Percentiles rank a stretch among this genome's conserved stretches.
phyloP scores from a whole-genome alignment of 129 eudicot species.

The Rutidosis leptorrhynchoides region DNA sequence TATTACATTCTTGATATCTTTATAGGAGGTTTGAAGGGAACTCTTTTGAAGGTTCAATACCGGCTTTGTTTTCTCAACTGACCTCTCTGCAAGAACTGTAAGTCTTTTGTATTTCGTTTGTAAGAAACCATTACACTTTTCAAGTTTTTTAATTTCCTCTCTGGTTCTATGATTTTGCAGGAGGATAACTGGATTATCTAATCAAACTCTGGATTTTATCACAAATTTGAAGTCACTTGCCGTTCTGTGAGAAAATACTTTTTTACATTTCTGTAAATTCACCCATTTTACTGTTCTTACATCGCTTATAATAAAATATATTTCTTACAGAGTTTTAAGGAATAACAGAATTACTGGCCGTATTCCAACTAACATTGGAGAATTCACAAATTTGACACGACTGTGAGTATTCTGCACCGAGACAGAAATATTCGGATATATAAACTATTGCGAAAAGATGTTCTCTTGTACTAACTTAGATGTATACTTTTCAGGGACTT shows the following conservation, averaged over 20 bases:
- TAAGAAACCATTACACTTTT: not conserved
- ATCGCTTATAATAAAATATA: not conserved
- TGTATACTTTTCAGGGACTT: constrained; percentile 59
- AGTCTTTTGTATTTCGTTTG: constrained; percentile 15
- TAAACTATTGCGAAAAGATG: too few species aligned
- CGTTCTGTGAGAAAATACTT: constrained; percentile 45
- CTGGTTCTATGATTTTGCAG: constrained; percentile 28
- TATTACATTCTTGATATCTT: not conserved
- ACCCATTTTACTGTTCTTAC: not conserved
- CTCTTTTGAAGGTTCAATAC: constrained; percentile 75
- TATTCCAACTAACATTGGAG: constrained; percentile 56
- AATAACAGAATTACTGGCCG: constrained; percentile 69
- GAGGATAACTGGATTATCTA: constrained; percentile 69
- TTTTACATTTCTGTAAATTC: not conserved
- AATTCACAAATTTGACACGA: constrained; percentile 37
- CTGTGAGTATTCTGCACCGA: constrained; percentile 47
- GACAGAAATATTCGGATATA: not conserved
- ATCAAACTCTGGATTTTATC: constrained; percentile 62
- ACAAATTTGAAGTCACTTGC: constrained; percentile 43
- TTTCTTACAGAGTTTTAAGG: constrained; percentile 48
- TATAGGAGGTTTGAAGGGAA: constrained; percentile 79
- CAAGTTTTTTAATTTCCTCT: not conserved
- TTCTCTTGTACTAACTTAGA: not conserved
- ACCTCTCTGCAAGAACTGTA: constrained; percentile 54
- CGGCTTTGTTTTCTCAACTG: constrained; percentile 52